Evolutionary conservation across 1,284 basidiomycete species (phyloP), one percentile per base, ranked within the genome.

Genomic region (Irpex rosettiformis): DNA sequence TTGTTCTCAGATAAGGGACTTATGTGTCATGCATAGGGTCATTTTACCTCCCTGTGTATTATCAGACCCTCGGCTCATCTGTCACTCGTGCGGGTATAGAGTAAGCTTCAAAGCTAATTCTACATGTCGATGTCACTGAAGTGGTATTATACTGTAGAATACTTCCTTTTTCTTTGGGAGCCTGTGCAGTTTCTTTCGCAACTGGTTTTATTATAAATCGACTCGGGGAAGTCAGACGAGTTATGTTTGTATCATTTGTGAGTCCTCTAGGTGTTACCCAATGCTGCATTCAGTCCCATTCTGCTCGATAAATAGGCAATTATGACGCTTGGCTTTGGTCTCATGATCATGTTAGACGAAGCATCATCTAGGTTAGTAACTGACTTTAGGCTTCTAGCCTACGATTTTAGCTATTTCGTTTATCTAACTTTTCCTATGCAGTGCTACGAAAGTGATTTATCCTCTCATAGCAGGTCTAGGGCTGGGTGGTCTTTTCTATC

Each of bases 21-120:
- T 16, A 37, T 37, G 3, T 4, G 16, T 37, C 13, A 40, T 40
- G 6, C 2, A 2, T 54, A 54, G 53, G 27, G 16, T 33, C 53
- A 2, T 54, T 37, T 58, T 56, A 62, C 60, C 52, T 72, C 2
- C 72, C 78, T n/a, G 67, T 74, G 11, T 78, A 76, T 60, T 78
- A 72, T 69, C 77, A 77, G 64, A 72, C 73, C 24, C 71, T 79
- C n/a, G 81, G 82, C 4, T 69, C 76, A 2, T 73, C 72, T 4
- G 74, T 81, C 11, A 74, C 76, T 4, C 63, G 67, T 56, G 72
- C 78, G 2, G 81, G 81, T 13, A 65, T 83, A 30, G 68, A 65
- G 64, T 74, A 77, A 66, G 70, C 82, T 4, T 7, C 3, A 16
- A 11, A 13, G 13, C 3, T 0, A 2, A 13, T 3, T 0, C 10